Evolutionary conservation across 192 early-diverging fungal genomes (phyloP), one percentile per base, ranked within the genome.

Genomic region (Dissophora ornata): DNA sequence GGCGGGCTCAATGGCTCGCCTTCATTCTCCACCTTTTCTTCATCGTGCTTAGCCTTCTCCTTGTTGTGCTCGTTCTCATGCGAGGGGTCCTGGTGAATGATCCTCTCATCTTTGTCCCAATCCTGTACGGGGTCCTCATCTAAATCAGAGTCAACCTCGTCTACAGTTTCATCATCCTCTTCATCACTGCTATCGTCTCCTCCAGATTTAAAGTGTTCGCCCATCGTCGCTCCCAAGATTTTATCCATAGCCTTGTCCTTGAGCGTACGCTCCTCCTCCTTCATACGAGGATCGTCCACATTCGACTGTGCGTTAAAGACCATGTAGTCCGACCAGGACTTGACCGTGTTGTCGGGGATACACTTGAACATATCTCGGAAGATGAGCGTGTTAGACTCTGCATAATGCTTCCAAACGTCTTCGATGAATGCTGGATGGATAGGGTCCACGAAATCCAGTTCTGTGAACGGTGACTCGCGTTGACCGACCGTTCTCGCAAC

Each of bases 341-440:
- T 85, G 8, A 94, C 86, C 13, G 90, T 93, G 34, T 93, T 89
- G 69, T 95, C 93, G 4, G 94, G 94, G 16, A 94, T 87, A 48
- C 89, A 90, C 24, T 87, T 82, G 69, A 95, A 95, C 21, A 91
- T 86, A 1, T 90, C 82, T 18, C 94, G 74, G 62, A 89, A 92
- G 8, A 89, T 69, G 0, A 63, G 50, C 10, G 89, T 87, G 74
- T 95, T 95, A 16, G 33, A 62, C 18, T 86, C 70, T 2, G 92
- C 90, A 0, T 86, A 80, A 3, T 52, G 59, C 42, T 81, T 80
- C 93, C 93, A 93, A 46, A 87, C 57, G 0, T 86, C 60, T 36
- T 73, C 69, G 30, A 79, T 81, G 71, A 92, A 93, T n/a, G 66
- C 81, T 26, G 85, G 82, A 7, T 84, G 82, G 0, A 94, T 65